Base-by-base conservation (phyloP, 306 rosid species). In the Citrullus amarus region DNA sequence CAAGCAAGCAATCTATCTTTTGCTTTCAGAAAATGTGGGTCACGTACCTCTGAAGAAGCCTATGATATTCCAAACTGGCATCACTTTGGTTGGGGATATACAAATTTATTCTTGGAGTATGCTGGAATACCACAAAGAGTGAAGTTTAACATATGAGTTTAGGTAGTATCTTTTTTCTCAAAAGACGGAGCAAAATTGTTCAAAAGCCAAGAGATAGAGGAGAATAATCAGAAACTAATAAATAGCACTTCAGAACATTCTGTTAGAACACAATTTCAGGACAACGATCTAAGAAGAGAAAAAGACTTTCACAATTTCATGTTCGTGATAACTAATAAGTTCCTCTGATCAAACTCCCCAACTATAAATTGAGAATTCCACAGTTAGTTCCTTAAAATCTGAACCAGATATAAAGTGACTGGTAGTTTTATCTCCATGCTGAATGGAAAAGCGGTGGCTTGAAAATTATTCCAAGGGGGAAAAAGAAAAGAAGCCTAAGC, bases 21-120 rank as follows among this genome's bases (percentile, higher is more conserved):
- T 56, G 5, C 34, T 76, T 55, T 36, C 25, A 17, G 38, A 57
- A n/a, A 56, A n/a, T 56, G 55, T 39, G 25, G 53, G 80, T 55
- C 48, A 80, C 48, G 1, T 83, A 89, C 98, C 98, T 92, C 82
- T 94, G 90, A 76, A 86, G 87, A 80, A 92, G 96, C 67, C 96
- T 92, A 61, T 89, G 92, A 83, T 92, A 90, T 82, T 94, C 98
- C 88, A 88, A 84, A 82, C 92, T 89, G 32, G 96, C 97, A 80
- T 90, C 91, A 80, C 78, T 90, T 50, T 83, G 20, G 81, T 83
- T 89, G 70, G 96, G 97, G 78, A 94, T 81, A 88, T 81, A 90
- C 48, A 96, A 80, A 82, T 92, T 94, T 83, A 92, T 88, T 67
- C 98, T 86, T 79, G 98, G 97, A 44, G 93, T 85, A 69, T 92